Percentiles rank a stretch among this genome's conserved stretches.
Evolutionary conservation across 345 rosid species (phyloP).

Genomic region (Sonneratia caseolaris): DNA sequence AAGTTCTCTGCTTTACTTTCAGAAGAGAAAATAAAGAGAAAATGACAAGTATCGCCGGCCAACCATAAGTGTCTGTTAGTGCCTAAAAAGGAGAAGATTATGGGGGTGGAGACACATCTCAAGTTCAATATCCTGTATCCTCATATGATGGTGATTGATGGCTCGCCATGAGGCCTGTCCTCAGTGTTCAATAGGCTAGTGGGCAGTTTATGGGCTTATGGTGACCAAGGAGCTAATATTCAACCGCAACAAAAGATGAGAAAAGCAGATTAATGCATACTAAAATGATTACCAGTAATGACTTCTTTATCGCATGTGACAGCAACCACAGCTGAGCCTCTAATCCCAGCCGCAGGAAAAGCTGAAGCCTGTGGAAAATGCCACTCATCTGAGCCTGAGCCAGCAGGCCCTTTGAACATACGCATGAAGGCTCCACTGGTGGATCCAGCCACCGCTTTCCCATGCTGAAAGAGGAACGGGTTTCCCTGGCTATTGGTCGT

Average conservation of each 20-base stretch:
- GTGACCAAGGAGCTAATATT: neutral
- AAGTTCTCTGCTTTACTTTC: neutral
- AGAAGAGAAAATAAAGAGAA: neutral
- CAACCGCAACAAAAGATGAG: neutral
- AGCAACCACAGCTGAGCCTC: constrained; percentile 68
- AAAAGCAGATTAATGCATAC: neutral
- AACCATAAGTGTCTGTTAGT: neutral
- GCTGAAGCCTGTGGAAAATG: constrained; percentile 86
- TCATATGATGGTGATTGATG: neutral
- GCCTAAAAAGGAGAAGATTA: neutral
- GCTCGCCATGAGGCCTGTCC: neutral
- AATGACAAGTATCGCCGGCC: neutral
- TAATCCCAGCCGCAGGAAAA: constrained; percentile 74
- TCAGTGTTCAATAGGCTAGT: neutral
- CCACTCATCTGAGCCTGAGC: constrained; percentile 57
- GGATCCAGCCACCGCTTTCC: constrained; percentile 53
- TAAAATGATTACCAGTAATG: constrained; percentile 54
- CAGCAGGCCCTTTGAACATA: constrained; percentile 77
- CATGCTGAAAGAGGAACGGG: constrained; percentile 92
- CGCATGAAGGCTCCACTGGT: constrained; percentile 71
- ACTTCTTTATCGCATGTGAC: constrained; percentile 74
- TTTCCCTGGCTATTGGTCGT: constrained; percentile 92
- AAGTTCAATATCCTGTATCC: neutral
- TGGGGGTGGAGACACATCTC: neutral
- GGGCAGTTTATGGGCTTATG: neutral